These are phyloP conservation scores for Ophiocordyceps camponoti-rufipedis DNA, from an alignment of 2,329 filamentous ascomycete genomes.

Conservation along the genomic window DNA sequence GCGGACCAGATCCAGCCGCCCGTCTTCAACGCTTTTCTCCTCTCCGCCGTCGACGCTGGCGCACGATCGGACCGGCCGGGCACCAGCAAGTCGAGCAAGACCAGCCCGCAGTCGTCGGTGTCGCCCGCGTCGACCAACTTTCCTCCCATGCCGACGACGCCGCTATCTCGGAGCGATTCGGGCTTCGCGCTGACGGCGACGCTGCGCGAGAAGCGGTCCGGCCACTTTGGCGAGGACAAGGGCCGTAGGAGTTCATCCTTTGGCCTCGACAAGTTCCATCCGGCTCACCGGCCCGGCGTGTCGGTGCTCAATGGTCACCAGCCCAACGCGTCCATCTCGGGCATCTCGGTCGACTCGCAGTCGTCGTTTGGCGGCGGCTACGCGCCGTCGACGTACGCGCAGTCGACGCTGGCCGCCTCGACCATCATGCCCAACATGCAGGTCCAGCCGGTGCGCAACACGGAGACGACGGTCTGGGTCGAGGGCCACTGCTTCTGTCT, in stretches of 20 bases:
- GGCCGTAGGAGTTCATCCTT: slow-evolving; percentile 87
- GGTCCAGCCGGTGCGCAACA: slow-evolving; percentile 61
- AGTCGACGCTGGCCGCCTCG: slow-evolving; percentile 70
- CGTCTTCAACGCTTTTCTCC: slow-evolving; percentile 82
- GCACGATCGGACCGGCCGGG: slow-evolving; percentile 56
- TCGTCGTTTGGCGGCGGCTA: slow-evolving; percentile 58
- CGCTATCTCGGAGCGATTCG: slow-evolving; percentile 78
- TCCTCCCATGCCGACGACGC: slow-evolving; percentile 55
- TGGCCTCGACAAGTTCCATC: slow-evolving; percentile 53
- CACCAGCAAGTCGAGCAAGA: slow-evolving; percentile 48
- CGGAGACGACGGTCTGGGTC: slow-evolving; percentile 65
- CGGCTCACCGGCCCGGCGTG: slow-evolving; percentile 49
- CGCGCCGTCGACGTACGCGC: slow-evolving; percentile 67
- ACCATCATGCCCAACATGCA: slow-evolving; percentile 78
- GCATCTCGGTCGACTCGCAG: slow-evolving; percentile 41
- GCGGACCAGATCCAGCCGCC: slow-evolving; percentile 35
- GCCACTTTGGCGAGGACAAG: slow-evolving; percentile 63
- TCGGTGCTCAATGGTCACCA: slow-evolving; percentile 55
- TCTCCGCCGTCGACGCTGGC: slow-evolving; percentile 46
- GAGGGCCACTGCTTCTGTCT: slow-evolving; percentile 69
- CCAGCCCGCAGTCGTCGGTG: slow-evolving; percentile 43
- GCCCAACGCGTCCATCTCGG: slow-evolving; percentile 38
- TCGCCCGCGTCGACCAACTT: slow-evolving; percentile 70
- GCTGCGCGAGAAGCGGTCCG: slow-evolving; percentile 83
- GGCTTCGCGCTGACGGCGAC: slow-evolving; percentile 75